Evolutionary conservation across 352 stramenopile species (phyloP), one percentile per base, ranked within the genome.

Genomic region (Pelagophyceae sp.): DNA sequence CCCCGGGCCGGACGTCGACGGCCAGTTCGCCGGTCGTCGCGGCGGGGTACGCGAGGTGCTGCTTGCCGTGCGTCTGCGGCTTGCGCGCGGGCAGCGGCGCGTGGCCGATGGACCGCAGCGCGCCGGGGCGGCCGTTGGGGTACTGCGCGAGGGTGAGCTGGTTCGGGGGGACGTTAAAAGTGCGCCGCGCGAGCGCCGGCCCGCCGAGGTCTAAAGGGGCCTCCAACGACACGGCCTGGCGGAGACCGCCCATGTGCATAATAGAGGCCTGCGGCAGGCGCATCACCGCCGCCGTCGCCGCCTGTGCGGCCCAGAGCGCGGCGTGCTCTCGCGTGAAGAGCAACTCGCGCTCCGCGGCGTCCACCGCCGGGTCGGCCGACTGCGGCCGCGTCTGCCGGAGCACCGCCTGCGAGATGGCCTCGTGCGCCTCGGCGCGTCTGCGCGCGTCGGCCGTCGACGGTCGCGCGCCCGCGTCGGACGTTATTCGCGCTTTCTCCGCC

Each of bases 51-150:
- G 45, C 45, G 45, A 23, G 11, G 45, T 54, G 23, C 45, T 54
- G 11, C 11, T 54, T 54, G 45, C 11, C 23, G 45, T 54, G 45
- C 11, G 11, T 54, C n/a, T n/a, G n/a, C n/a, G n/a, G n/a, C n/a
- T n/a, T n/a, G n/a, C n/a, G n/a, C n/a, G n/a, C n/a, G n/a, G n/a
- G n/a, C n/a, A 54, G 45, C 61, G 61, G 61, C n/a, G 61, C 61
- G 61, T 32, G 67, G 33, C n/a, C 2, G 35, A 74, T 6, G 2
- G 67, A 1, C 17, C 67, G 67, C 15, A 74, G 38, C 35, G 67
- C 67, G 23, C 38, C 38, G 25, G 67, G 33, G 1, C 67, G 67
- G 33, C 67, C 67, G 67, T 58, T 50, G 15, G 67, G 67, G 67
- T 74, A 74, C 0, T 33, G 58, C 35, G 67, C 67, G 15, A 58